Base-by-base conservation (phyloP, 1,284 basidiomycete species). In the Coniferiporia weirii region DNA sequence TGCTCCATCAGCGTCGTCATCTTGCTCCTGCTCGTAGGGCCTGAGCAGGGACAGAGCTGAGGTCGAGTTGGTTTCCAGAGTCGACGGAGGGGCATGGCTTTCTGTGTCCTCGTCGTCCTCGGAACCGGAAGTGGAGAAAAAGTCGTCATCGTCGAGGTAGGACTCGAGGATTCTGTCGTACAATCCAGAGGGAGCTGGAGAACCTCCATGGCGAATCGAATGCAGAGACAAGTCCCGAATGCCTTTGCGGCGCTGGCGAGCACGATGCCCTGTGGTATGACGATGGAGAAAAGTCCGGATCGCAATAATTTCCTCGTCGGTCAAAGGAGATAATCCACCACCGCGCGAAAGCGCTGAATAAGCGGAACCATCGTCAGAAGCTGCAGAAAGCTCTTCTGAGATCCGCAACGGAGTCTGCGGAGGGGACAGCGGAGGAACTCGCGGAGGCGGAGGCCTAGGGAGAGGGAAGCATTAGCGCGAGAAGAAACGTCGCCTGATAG, bases 111-210 rank as follows among this genome's bases (percentile, higher is more conserved):
- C 36, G 22, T 61, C 52, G 17, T 54, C 52, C 38, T 54, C 60
- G 19, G 58, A 59, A 13, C 34, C 36, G 47, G 19, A 54, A 1
- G 47, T 13, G n/a, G 54, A 56, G 48, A 51, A 56, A 20, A 60
- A 46, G 5, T 51, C 54, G 12, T 58, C 52, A 12, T 58, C 53
- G 36, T 52, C 52, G 17, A 27, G 44, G 32, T 61, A 61, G 5
- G 60, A 54, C 22, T 61, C 56, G 34, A 58, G 36, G 44, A 61
- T 61, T 56, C 54, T 45, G 8, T 61, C 60, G 32, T 61, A 61
- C 20, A 46, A 49, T 17, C 60, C 46, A 20, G 60, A 59, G 15
- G 15, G 22, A 9, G 35, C 35, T 13, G 56, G 57, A 4, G 34
- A 49, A 15, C 53, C 27, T 44, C 52, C 38, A 15, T 19, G 36